These are phyloP conservation scores for Cephaloascus fragrans DNA, from an alignment of 805 yeast genomes.

Conservation along the genomic window DNA sequence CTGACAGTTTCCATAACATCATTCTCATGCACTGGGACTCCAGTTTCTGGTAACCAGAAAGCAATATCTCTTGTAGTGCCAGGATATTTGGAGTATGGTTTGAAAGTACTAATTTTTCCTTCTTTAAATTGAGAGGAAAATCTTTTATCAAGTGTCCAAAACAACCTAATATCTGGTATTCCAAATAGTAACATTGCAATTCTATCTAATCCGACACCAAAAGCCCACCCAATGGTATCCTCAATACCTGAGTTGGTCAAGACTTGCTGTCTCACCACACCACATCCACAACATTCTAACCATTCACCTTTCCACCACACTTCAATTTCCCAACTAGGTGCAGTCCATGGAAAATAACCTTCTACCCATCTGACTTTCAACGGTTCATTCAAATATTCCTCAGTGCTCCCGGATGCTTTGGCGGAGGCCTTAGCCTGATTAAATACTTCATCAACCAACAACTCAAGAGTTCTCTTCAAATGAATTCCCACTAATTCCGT, in stretches of 20 bases:
- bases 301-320: conserved; percentile 99
- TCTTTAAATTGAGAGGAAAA: conserved; percentile 63
- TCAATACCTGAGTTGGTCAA: conserved; percentile 61
- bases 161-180: conserved; percentile 87
- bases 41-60: conserved; percentile 66
- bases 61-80: conserved; percentile 81
- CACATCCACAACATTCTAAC: conserved; percentile 96
- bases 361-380: conserved; percentile 89
- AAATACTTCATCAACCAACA: conserved; percentile 75
- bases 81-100: conserved; percentile 87
- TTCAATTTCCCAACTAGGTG: conserved; percentile 97
- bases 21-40: conserved; percentile 55
- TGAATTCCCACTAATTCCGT: conserved; percentile 64
- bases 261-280: conserved; percentile 75
- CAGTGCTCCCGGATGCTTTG: conserved; percentile 44
- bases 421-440: conserved; percentile 59
- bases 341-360: conserved; percentile 96
- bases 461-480: conserved; percentile 78
- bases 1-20: conserved; percentile 93
- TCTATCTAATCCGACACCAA: conserved; percentile 91
- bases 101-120: conserved; percentile 61
- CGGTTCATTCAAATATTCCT: conserved; percentile 58
- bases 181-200: conserved; percentile 94
- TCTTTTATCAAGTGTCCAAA: conserved; percentile 82
- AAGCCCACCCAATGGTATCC: conserved; percentile 88